phyloP scores from a whole-genome alignment of 2,329 filamentous ascomycete genomes.

The Aureobasidium leucospermi region DNA sequence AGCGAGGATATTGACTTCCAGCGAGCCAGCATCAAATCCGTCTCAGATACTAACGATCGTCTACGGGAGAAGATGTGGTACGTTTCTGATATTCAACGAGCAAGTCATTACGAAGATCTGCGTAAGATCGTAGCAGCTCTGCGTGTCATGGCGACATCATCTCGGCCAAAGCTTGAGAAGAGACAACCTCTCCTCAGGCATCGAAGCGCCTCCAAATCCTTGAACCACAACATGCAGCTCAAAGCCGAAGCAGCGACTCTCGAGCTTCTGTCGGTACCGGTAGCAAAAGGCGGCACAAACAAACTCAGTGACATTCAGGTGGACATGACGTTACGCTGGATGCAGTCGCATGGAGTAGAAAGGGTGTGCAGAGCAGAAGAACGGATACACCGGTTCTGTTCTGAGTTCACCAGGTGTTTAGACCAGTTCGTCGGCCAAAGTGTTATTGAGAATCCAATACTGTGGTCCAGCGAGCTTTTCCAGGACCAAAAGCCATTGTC shows the following conservation, averaged over 20 bases:
- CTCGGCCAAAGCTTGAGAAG: slow-evolving; percentile 34
- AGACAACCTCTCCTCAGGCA: slow-evolving; percentile 31
- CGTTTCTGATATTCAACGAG: slow-evolving; percentile 85
- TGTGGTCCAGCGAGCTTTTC: slow-evolving; percentile 90
- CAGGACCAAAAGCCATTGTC: slow-evolving; percentile 29
- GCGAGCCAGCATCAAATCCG: slow-evolving; percentile 44
- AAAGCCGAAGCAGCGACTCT: slow-evolving; percentile 79
- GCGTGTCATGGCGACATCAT: slow-evolving; percentile 72
- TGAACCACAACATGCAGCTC: slow-evolving; percentile 56
- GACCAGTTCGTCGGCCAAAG: slow-evolving; percentile 78
- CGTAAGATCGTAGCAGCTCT: slow-evolving; percentile 79
- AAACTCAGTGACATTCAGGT: slow-evolving; percentile 96
- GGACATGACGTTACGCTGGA: slow-evolving; percentile 74
- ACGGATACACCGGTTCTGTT: slow-evolving; percentile 85
- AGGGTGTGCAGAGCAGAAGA: slow-evolving; percentile 96
- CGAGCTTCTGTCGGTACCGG: slow-evolving; percentile 74
- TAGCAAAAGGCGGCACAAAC: slow-evolving; percentile 82
- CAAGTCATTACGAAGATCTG: slow-evolving; percentile 78
- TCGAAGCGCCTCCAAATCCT: slow-evolving; percentile 38
- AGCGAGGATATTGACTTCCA: slow-evolving; percentile 77
- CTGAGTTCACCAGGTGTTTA: slow-evolving; percentile 81
- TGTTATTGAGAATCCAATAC: slow-evolving; percentile 73
- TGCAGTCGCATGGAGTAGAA: slow-evolving; percentile 72
- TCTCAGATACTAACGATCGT: slow-evolving; percentile 45
- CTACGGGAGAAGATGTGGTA: slow-evolving; percentile 99